Evolutionary conservation across 371 early-diverging fungal genomes (phyloP).

Genomic region (Saksenaea oblongispora): DNA sequence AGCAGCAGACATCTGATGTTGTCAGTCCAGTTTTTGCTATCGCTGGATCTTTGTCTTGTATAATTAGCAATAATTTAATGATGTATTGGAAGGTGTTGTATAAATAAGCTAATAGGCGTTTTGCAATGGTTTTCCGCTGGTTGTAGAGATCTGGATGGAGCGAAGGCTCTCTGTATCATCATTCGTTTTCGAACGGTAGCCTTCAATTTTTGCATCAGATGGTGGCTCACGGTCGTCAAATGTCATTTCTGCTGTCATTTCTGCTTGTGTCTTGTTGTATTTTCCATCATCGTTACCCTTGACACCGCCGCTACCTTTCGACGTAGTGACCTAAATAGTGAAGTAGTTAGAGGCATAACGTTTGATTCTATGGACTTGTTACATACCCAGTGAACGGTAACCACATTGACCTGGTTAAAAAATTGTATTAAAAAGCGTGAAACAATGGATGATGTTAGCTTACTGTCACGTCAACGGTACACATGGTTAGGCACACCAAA

Average conservation of each 20-base stretch:
- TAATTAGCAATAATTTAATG: too few species aligned
- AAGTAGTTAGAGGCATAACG: too few species aligned
- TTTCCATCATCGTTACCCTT: neutral
- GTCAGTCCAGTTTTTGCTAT: too few species aligned
- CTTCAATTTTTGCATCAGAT: neutral
- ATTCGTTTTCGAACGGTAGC: neutral
- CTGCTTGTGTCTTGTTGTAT: conserved; percentile 18
- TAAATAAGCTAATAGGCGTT: too few species aligned
- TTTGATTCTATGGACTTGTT: too few species aligned
- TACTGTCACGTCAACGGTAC: conserved; percentile 60
- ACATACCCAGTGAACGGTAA: conserved; percentile 49
- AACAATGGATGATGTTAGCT: neutral
- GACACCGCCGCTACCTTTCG: neutral
- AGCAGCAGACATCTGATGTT: too few species aligned
- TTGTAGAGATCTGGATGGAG: conserved; percentile 13
- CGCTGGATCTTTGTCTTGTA: too few species aligned
- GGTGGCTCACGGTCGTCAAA: conserved; percentile 12
- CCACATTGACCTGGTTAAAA: conserved; percentile 44
- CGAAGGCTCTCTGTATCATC: conserved; percentile 10
- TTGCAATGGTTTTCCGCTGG: conserved; percentile 15
- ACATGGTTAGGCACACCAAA: conserved; percentile 54
- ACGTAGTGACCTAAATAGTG: conserved; percentile 27
- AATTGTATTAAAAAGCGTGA: neutral
- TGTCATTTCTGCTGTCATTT: conserved; percentile 20
- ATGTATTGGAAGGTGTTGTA: too few species aligned